Base-by-base conservation (phyloP, 805 yeast species). In the Yarrowia keelungensis region DNA sequence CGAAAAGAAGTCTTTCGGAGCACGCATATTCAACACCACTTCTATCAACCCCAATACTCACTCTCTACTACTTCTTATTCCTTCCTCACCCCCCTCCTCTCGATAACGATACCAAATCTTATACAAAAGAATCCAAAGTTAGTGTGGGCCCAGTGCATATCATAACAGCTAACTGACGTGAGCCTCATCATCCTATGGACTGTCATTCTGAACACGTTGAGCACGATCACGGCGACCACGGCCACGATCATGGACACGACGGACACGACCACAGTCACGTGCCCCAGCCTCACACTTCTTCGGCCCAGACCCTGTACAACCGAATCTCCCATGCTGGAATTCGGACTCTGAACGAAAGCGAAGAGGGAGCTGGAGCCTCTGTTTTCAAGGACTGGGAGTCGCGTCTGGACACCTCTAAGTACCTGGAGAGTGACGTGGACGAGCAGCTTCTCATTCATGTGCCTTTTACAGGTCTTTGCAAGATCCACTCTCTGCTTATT, bases 401-500 rank as follows among this genome's bases (percentile, higher is more conserved):
- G 8, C 84, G 85, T 73, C 86, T 85, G n/a, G 77, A 81, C 45
- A 72, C 81, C 70, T 70, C 86, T 80, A 71, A 79, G 45, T 73
- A 78, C 80, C 75, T 87, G 56, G 79, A 85, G 77, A 85, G 90
- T 0, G 97, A 93, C 76, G 87, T 90, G 1, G 98, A 94, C 74
- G 86, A 88, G 69, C 97, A 94, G 76, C 72, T 93, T 72, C 84
- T 93, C 41, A 72, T 94, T 41, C 84, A 86, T 67, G 85, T 94
- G 38, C 98, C 97, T 38, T 94, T 94, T 74, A 87, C 89, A 12
- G 90, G 89, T 0, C 80, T 84, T 32, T 92, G 90, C 49, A 91
- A 89, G 75, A 77, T 94, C 43, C 90, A 86, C 75, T 89, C 97
- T 2, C 72, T 94, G 0, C 85, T 90, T 2, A 71, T 94, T 11